Conservation (phyloP, 371 early-diverging fungal species). For the Coemansia sp. region DNA sequence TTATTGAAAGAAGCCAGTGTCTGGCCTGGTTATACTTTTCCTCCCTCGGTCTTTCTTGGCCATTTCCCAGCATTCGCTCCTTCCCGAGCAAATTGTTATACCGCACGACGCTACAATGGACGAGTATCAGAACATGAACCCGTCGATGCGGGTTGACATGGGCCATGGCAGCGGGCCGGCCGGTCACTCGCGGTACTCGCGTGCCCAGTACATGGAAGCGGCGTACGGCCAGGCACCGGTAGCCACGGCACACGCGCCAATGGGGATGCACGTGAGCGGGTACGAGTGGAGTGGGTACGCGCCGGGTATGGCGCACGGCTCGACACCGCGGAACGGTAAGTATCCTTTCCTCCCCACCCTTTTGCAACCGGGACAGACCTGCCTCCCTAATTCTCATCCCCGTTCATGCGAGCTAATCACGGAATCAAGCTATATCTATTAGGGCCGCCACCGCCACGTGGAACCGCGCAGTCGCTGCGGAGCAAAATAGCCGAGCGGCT, state of each 20-base stretch:
- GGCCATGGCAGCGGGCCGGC: slow-evolving; percentile 7
- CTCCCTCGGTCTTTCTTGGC: no score
- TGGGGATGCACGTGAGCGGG: slow-evolving; percentile 15
- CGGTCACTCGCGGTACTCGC: slow-evolving; percentile 19
- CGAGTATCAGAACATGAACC: slow-evolving; percentile 30
- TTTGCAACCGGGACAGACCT: no score
- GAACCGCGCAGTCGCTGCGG: slow-evolving; percentile 40
- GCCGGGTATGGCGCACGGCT: slow-evolving; percentile 15
- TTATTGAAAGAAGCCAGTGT: no score
- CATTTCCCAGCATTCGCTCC: no score
- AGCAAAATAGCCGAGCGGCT: slow-evolving; percentile 46
- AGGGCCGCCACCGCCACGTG: neutral
- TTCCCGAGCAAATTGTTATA: no score
- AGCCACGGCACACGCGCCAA: slow-evolving; percentile 3
- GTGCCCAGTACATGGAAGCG: slow-evolving; percentile 13
- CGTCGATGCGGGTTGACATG: slow-evolving; percentile 9
- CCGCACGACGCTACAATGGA: slow-evolving; percentile 20
- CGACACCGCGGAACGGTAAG: slow-evolving; percentile 15
- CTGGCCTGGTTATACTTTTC: no score
- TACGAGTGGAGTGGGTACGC: slow-evolving; percentile 44
- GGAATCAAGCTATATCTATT: no score
- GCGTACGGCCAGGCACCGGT: slow-evolving; percentile 12
- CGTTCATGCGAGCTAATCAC: no score
- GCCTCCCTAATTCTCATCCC: no score
- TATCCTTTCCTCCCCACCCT: neutral